phyloP scores from a whole-genome alignment of 352 stramenopile species.

The Phytopythium sindhum region DNA sequence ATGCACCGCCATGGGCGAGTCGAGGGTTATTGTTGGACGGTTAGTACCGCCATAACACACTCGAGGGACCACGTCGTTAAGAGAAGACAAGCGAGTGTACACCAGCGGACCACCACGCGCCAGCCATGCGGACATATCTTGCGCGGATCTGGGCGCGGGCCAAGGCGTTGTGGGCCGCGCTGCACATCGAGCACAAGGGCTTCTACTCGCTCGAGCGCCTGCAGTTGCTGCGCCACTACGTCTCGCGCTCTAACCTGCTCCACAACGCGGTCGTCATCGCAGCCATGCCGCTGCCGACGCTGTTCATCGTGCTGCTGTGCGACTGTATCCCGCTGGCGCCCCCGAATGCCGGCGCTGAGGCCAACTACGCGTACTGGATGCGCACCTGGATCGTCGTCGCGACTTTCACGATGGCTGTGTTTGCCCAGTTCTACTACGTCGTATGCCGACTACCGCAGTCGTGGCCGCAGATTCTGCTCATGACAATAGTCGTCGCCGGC shows the following conservation, averaged over 20 bases:
- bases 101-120: neutral
- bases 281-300: constrained; percentile 11
- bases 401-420: constrained; percentile 10
- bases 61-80: too few relatives aligned
- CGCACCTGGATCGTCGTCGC: constrained; percentile 14
- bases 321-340: constrained; percentile 14
- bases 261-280: constrained; percentile 8
- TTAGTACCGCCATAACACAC: too few relatives aligned
- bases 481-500: constrained; percentile 10
- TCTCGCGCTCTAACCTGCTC: neutral
- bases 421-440: neutral
- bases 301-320: constrained; percentile 9
- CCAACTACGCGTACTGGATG: constrained; percentile 15
- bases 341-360: constrained; percentile 9
- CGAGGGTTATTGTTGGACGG: too few relatives aligned
- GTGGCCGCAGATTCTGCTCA: neutral
- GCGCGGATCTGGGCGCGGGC: neutral
- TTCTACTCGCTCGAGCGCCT: constrained; percentile 16
- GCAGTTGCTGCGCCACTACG: constrained; percentile 3
- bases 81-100: neutral
- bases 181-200: constrained; percentile 20
- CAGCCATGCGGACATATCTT: neutral
- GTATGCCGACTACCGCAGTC: neutral
- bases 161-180: neutral
- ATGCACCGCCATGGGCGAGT: too few relatives aligned